Base-by-base conservation (phyloP, 2,329 filamentous ascomycete genomes). In the Pyrenophora graminea region DNA sequence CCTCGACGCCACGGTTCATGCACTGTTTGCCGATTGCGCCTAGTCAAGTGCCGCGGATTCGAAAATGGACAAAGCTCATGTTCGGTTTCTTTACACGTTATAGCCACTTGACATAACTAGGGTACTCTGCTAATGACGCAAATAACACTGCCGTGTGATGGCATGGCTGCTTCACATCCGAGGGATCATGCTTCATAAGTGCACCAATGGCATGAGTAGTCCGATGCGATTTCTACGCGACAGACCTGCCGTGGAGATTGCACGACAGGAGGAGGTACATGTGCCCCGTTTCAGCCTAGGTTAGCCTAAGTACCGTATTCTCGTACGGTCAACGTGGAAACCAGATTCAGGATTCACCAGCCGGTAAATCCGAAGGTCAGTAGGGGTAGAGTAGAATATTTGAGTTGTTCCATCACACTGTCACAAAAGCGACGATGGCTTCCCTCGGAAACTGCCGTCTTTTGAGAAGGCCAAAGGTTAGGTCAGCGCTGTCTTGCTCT, bases 1-100 rank as follows among this genome's bases (percentile, higher is more conserved):
- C 30, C 38, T 55, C 32, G 36, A 54, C 53, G 54, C 53, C 45
- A 55, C 45, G 21, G 19, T 25, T 42, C 39, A 45, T 39, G 39
- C 41, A 19, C 27, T 38, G 18, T 23, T 18, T 43, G 44, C 44
- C 21, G 39, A 13, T 47, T 27, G 18, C 10, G 21, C 21, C 27
- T 39, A 36, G 23, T 33, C 34, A 46, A 25, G 30, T 36, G 36
- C 39, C 27, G 13, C 21, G 33, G n/a, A 13, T 38, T 48, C 43
- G 39, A 39, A 27, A 31, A 39, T 12, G 13, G 13, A 32, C 37
- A 48, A 52, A 39, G 31, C 44, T 52, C 9, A n/a, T 25, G 19
- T 48, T 6, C 27, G 18, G 27, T 36, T 27, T 36, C 25, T 32
- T 31, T 32, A 18, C 21, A n/a, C 12, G 17, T 13, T 40, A 15